Evolutionary conservation across 495 filamentous ascomycete species (phyloP), one percentile per base, ranked within the genome.

Genomic region (Trichoderma asperelloides): DNA sequence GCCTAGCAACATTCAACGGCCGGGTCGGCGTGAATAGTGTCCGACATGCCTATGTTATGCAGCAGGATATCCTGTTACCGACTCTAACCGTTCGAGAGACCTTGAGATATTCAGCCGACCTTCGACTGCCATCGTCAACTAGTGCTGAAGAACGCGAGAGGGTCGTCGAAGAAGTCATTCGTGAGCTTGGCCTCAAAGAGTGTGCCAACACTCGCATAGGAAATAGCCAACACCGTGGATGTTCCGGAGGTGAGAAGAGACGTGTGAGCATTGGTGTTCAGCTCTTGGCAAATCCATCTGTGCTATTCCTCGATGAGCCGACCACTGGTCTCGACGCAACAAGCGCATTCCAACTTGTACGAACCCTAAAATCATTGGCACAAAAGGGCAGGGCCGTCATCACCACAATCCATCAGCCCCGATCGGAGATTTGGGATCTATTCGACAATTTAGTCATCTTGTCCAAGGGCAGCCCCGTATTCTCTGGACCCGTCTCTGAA

Each of bases 251-350:
- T 2, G 89, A 91, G 72, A 92, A 90, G 76, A 81, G 89, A 68
- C 80, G 89, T 63, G 86, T 85, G 1, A 89, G 86, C 67, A 88
- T 92, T 68, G 89, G 88, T 13, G 89, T 92, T 27, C 89, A 91
- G 74, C 79, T 91, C 66, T 78, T 92, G 39, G 83, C 88, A 1
- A 92, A 91, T 70, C 89, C 89, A 2, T 90, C 87, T 16, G 84
- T 92, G 8, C 71, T 92, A 11, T 92, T 91, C 70, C 80, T 89
- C 16, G 89, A 92, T 66, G 89, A 92, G 69, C 88, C 89, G 0
- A 92, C 89, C 0, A 91, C 89, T 8, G 89, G 88, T 0, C 77
- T 91, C 13, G 89, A 92, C 76, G 87, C 89, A 9, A 89, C 88
- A 15, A 89, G 85, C 69, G 89, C 89, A n/a, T 91, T 84, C 69